These are phyloP conservation scores for Cicer yamashitae DNA, from an alignment of 306 rosid species.

Conservation along the genomic window DNA sequence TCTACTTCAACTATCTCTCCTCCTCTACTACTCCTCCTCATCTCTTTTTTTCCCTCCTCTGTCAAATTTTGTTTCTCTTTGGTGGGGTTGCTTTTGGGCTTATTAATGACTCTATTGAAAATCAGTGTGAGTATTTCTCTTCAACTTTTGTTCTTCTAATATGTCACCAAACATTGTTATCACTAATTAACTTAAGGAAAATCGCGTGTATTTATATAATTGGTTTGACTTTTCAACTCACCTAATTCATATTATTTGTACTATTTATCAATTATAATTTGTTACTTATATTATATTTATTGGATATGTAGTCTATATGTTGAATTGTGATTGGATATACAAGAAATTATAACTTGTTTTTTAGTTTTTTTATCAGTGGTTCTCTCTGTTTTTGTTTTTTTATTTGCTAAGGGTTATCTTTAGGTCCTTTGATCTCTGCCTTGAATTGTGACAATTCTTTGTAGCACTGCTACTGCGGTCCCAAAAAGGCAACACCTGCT, in stretches of 20 bases:
- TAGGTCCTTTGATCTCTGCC: constrained; percentile 42
- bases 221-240: no score
- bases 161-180: no score
- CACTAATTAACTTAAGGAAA: background rate
- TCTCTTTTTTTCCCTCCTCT: constrained; percentile 50
- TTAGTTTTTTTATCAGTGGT: background rate
- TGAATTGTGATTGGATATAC: background rate
- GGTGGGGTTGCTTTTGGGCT: constrained; percentile 13
- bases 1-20: constrained; percentile 81
- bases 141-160: no score
- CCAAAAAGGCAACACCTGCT: constrained; percentile 55
- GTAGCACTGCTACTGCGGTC: constrained; percentile 50
- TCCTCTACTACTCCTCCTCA: constrained; percentile 52
- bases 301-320: no score
- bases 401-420: constrained; percentile 1
- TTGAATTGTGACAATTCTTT: constrained; percentile 47
- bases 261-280: background rate
- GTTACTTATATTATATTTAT: background rate
- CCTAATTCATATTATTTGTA: background rate
- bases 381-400: background rate
- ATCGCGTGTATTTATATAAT: background rate
- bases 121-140: background rate
- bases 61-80: constrained; percentile 29
- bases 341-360: background rate
- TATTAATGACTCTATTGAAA: constrained; percentile 19